Percentiles rank a stretch among this genome's conserved stretches.
Evolutionary conservation across 192 early-diverging fungal species (phyloP).

Genomic region (Pilobolus umbonatus): DNA sequence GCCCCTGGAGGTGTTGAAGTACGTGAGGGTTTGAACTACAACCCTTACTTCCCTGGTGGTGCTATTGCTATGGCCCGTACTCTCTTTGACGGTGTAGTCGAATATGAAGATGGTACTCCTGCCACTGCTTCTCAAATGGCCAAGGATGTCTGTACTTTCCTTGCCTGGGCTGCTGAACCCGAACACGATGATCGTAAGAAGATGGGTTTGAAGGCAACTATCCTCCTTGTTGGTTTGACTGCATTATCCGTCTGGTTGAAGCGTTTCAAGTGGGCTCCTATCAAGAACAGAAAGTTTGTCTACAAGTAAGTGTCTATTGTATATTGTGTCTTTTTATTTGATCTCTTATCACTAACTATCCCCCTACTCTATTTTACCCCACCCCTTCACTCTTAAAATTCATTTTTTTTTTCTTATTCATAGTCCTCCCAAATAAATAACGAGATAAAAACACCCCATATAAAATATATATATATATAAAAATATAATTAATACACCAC

Average conservation of each 20-base stretch:
- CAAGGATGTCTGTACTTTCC: slow-evolving; percentile 93
- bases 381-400: no score
- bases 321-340: neutral
- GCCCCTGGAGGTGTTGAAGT: slow-evolving; percentile 90
- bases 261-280: slow-evolving; percentile 84
- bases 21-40: slow-evolving; percentile 96
- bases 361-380: neutral
- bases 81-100: slow-evolving; percentile 90
- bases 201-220: slow-evolving; percentile 87
- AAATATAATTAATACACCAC: no score
- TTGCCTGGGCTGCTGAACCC: slow-evolving; percentile 94
- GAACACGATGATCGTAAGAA: slow-evolving; percentile 96
- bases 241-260: slow-evolving; percentile 85
- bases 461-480: no score
- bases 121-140: slow-evolving; percentile 94
- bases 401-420: slow-evolving; percentile 1
- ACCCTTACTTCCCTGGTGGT: slow-evolving; percentile 98
- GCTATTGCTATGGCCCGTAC: slow-evolving; percentile 95
- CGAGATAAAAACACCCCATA: no score
- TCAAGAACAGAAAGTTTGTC: slow-evolving; percentile 93
- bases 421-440: slow-evolving; percentile 32
- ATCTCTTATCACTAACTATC: neutral
- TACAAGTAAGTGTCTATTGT: slow-evolving; percentile 45
- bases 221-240: slow-evolving; percentile 65
- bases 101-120: slow-evolving; percentile 96